Percentiles rank a stretch among this genome's conserved stretches.
These are phyloP conservation scores for Penicillium corylophilum DNA, from an alignment of 2,329 filamentous ascomycete species.

Conservation along the genomic window DNA sequence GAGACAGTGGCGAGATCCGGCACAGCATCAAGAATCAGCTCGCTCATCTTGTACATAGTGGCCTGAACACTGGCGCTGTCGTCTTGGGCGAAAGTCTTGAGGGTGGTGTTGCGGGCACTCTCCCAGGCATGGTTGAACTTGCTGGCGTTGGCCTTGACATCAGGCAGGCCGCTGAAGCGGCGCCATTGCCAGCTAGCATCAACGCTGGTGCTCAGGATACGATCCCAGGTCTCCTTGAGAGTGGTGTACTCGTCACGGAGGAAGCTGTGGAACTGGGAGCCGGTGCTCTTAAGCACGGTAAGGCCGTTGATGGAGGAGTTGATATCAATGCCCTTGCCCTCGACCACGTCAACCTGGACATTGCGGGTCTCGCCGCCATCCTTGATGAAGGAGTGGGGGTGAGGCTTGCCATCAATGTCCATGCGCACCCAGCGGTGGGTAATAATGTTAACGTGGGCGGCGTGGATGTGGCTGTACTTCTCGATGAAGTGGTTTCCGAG, in stretches of 20 bases:
- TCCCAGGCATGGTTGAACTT: constrained; percentile 79
- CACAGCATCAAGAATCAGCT: constrained; percentile 74
- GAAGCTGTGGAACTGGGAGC: constrained; percentile 93
- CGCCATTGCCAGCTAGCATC: constrained; percentile 86
- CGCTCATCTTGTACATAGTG: constrained; percentile 99
- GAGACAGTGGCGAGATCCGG: constrained; percentile 71
- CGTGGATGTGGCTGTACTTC: constrained; percentile 83
- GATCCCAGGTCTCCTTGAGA: constrained; percentile 86
- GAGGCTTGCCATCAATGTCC: constrained; percentile 79
- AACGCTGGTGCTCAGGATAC: constrained; percentile 91
- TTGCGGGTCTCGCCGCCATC: constrained; percentile 86
- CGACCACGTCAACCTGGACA: constrained; percentile 69
- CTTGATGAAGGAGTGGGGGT: constrained; percentile 92
- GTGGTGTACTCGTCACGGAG: constrained; percentile 91
- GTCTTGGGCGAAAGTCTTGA: constrained; percentile 87
- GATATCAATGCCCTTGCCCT: constrained; percentile 69
- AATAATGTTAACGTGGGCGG: constrained; percentile 75
- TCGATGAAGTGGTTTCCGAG: constrained; percentile 86
- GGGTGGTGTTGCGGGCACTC: constrained; percentile 76
- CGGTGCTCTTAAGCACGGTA: constrained; percentile 92
- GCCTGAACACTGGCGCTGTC: constrained; percentile 90
- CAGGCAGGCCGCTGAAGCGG: constrained; percentile 63
- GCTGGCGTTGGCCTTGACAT: constrained; percentile 62
- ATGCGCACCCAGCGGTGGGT: constrained; percentile 93
- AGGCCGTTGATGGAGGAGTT: constrained; percentile 76